phyloP scores from a whole-genome alignment of 768 basidiomycete genomes.

The Pulveroboletus sp. region DNA sequence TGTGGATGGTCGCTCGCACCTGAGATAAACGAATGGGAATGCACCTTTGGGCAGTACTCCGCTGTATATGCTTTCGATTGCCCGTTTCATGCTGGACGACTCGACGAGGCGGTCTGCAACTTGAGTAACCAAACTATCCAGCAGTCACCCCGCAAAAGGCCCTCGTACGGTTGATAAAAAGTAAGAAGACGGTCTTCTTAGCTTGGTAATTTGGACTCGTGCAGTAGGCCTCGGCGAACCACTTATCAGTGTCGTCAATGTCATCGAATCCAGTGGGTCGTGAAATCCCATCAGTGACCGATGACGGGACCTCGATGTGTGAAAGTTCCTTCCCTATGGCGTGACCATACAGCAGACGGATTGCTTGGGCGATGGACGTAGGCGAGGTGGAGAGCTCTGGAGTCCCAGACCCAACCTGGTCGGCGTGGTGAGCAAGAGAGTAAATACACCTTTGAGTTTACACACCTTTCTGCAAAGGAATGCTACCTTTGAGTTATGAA shows the following conservation, averaged over 20 bases:
- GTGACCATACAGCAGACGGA: conserved; percentile 78
- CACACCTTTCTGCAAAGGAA: conserved; percentile 90
- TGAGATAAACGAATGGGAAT: conserved; percentile 89
- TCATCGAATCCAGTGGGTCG: conserved; percentile 14
- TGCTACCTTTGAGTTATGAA: conserved; percentile 85
- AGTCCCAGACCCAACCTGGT: conserved; percentile 62
- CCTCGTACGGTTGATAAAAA: conserved; percentile 91
- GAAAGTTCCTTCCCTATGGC: conserved; percentile 75
- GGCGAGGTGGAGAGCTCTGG: conserved; percentile 83
- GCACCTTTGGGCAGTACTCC: conserved; percentile 85
- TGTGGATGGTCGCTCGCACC: conserved; percentile 42
- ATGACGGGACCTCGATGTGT: conserved; percentile 37
- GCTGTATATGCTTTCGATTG: conserved; percentile 82
- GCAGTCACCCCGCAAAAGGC: not conserved
- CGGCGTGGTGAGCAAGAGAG: conserved; percentile 1
- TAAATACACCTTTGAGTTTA: not conserved
- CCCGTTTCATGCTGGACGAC: conserved; percentile 78
- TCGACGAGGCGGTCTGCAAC: conserved; percentile 85
- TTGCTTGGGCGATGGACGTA: conserved; percentile 59
- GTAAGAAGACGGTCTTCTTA: conserved; percentile 77
- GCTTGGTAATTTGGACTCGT: conserved; percentile 87
- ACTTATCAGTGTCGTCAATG: conserved; percentile 41
- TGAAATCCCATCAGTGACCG: conserved; percentile 21
- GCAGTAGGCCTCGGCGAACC: conserved; percentile 71
- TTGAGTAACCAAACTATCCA: not conserved